Evolutionary conservation across 371 early-diverging fungal genomes (phyloP), one percentile per base, ranked within the genome.

Genomic region (Choanephora cucurbitarum): DNA sequence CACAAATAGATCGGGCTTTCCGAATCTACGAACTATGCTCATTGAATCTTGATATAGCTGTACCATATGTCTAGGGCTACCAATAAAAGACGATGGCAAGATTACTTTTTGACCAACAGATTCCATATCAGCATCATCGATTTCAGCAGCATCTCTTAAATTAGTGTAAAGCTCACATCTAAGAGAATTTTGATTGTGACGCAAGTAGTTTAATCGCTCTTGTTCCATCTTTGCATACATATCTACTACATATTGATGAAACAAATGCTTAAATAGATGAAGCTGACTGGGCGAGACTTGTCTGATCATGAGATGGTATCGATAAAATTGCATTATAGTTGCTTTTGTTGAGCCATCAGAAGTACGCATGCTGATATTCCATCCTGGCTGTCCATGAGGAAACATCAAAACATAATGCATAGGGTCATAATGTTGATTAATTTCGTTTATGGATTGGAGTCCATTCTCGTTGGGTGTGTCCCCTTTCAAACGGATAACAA

Each of bases 1-100:
- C 1, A 78, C 55, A 33, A 78, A 73, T 0, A 66, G 43, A 44
- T 69, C 63, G 0, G 66, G 69, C 34, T 72, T 46, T 0, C 73
- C 66, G 42, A 55, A 57, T 0, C 22, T 5, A 0, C 67, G 32
- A 0, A 69, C 55, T 9, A 72, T 64, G 0, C 53, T 51, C 64
- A 73, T 67, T 0, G 64, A 52, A 52, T 75, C 61, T 37, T 73
- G 68, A 22, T 62, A 73, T 11, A 51, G 48, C 22, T 66, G 53
- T 1, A 19, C 21, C 57, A 50, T 49, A 33, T 49, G 44, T 10
- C 50, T 7, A 6, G 57, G 23, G 6, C 50, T 44, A 3, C 51
- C 44, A 39, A 13, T 10, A 39, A 21, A 37, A 14, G 45, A 45
- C 10, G 45, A 45, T 2, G 44, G 51, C 14, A 58, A 31, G 10